These are phyloP conservation scores for Nicotiana otophora DNA, from an alignment of 257 asterid genomes.

Conservation along the genomic window DNA sequence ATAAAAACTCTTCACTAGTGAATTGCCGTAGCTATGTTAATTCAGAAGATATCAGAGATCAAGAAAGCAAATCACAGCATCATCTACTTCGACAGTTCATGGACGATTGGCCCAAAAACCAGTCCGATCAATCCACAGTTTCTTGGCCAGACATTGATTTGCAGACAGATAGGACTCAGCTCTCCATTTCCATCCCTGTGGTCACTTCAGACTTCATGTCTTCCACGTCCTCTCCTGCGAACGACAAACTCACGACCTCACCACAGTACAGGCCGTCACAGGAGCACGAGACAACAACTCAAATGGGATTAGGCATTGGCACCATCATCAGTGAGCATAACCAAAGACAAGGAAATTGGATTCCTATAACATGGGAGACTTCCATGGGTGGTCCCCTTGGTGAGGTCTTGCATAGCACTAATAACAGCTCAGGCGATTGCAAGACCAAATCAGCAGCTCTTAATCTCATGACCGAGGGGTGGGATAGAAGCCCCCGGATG, in stretches of 20 bases:
- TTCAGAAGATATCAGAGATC: conserved; percentile 19
- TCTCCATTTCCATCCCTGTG: conserved; percentile 68
- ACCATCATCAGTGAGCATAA: conserved; percentile 13
- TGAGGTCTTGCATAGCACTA: conserved; percentile 62
- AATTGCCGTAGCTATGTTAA: conserved; percentile 22
- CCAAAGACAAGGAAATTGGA: conserved; percentile 43
- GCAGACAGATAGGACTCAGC: conserved; percentile 51
- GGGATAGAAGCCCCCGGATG: conserved; percentile 55
- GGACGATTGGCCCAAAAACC: conserved; percentile 58
- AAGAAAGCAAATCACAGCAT: conserved; percentile 25
- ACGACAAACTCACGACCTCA: conserved; percentile 29
- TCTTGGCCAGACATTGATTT: conserved; percentile 40
- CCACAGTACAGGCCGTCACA: conserved; percentile 29
- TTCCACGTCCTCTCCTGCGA: conserved; percentile 44
- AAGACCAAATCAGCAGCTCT: conserved; percentile 35
- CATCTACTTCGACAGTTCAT: conserved; percentile 57
- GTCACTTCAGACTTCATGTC: conserved; percentile 51
- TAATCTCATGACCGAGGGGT: conserved; percentile 46
- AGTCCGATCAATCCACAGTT: conserved; percentile 16
- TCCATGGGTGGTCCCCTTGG: conserved; percentile 93
- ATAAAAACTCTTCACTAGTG: conserved; percentile 41
- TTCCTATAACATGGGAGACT: conserved; percentile 69
- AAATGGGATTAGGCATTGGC: conserved; percentile 68
- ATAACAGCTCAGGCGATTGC: conserved; percentile 23
- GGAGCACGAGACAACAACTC: conserved; percentile 38